These are phyloP conservation scores for Tricharina praecox DNA, from an alignment of 495 filamentous ascomycete genomes.

Conservation along the genomic window DNA sequence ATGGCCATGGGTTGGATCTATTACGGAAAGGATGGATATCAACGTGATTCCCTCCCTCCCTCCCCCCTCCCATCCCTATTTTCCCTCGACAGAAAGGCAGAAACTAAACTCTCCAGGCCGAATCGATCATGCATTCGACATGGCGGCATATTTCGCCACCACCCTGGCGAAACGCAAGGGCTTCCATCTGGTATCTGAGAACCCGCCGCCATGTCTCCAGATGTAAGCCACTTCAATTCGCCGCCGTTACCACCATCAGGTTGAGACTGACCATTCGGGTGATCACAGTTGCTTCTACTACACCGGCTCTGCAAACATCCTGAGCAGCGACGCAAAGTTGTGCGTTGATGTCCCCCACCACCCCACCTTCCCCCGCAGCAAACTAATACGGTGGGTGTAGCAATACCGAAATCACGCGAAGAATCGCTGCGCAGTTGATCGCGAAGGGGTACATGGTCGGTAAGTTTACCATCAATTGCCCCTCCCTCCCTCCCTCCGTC, in stretches of 20 bases:
- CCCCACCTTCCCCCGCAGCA: no score
- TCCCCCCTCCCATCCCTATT: conserved; percentile 6
- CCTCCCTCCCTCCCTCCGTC: no score
- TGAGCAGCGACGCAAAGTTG: conserved; percentile 36
- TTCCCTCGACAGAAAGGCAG: background rate
- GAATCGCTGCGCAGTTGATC: conserved; percentile 48
- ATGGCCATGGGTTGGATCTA: conserved; percentile 77
- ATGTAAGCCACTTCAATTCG: conserved; percentile 34
- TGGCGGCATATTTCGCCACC: conserved; percentile 46
- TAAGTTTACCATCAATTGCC: conserved; percentile 1
- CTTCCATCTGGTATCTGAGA: conserved; percentile 53
- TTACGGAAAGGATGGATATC: conserved; percentile 47
- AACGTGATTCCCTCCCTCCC: no score
- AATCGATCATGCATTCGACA: conserved; percentile 51
- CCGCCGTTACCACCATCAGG: background rate
- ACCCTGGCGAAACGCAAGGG: conserved; percentile 37
- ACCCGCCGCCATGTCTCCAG: conserved; percentile 77
- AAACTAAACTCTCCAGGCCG: conserved; percentile 27
- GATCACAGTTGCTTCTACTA: conserved; percentile 60
- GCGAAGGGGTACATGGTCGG: conserved; percentile 67
- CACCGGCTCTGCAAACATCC: conserved; percentile 22
- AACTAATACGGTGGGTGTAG: conserved; percentile 13
- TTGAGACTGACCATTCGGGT: background rate
- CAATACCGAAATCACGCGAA: conserved; percentile 53
- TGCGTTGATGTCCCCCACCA: no score